These are phyloP conservation scores for Ganoderma boninense DNA, from an alignment of 1,284 basidiomycete genomes.

Conservation along the genomic window DNA sequence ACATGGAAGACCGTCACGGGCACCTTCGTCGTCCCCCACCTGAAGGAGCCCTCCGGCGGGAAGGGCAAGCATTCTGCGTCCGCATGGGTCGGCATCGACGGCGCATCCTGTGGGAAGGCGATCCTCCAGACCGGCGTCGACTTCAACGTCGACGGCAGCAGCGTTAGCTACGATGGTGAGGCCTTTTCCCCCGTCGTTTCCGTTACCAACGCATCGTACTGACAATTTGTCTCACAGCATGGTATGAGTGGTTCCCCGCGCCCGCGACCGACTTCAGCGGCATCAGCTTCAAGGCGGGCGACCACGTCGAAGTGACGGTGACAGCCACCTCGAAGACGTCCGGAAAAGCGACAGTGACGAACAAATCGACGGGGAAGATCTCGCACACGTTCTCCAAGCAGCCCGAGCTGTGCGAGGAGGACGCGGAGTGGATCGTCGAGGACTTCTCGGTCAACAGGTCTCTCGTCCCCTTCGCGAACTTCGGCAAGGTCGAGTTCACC, in stretches of 20 bases:
- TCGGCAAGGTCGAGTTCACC: constrained; percentile 43
- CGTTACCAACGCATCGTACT: no score
- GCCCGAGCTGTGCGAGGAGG: constrained; percentile 43
- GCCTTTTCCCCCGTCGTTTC: not conserved
- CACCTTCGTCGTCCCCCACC: constrained; percentile 43
- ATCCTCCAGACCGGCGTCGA: constrained; percentile 40
- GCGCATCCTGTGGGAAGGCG: constrained; percentile 27
- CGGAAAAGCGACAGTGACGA: constrained; percentile 42
- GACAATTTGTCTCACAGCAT: constrained; percentile 32
- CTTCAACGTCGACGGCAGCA: constrained; percentile 36
- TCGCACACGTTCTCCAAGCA: constrained; percentile 40
- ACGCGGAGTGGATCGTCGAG: constrained; percentile 41
- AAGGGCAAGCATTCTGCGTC: constrained; percentile 38
- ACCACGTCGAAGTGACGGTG: constrained; percentile 42
- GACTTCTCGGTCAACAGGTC: constrained; percentile 41
- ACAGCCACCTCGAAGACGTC: constrained; percentile 37
- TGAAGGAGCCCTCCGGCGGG: constrained; percentile 35
- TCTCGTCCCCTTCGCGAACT: constrained; percentile 48
- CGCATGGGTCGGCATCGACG: constrained; percentile 33
- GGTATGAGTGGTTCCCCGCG: constrained; percentile 50
- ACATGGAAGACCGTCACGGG: constrained; percentile 41
- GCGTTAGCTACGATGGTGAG: constrained; percentile 32
- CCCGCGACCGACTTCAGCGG: constrained; percentile 45
- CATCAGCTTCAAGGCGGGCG: constrained; percentile 41
- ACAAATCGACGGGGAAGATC: constrained; percentile 41